phyloP scores from a whole-genome alignment of 805 yeast genomes.

The Monosporozyma aerobia region DNA sequence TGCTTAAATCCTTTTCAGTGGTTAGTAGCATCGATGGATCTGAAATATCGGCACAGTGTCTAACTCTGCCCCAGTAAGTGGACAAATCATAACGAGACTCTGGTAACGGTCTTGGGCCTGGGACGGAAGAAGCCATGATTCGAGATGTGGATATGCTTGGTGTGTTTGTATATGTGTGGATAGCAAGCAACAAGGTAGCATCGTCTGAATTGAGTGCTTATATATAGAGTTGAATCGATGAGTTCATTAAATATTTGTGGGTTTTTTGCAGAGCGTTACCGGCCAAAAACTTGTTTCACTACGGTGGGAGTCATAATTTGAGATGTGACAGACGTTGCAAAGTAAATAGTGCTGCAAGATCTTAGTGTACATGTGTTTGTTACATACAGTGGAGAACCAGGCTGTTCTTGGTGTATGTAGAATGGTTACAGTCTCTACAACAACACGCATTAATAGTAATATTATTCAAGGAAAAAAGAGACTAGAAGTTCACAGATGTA shows the following conservation, averaged over 20 bases:
- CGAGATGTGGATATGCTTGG: background rate
- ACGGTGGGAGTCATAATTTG: background rate
- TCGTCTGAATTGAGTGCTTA: background rate
- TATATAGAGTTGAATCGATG: background rate
- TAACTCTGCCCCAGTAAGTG: conserved; percentile 89
- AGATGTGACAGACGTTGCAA: background rate
- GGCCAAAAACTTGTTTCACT: background rate
- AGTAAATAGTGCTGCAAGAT: too few species aligned
- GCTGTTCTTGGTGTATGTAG: too few species aligned
- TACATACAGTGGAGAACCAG: too few species aligned
- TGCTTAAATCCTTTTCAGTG: conserved; percentile 50
- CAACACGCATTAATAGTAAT: background rate
- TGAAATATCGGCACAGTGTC: conserved; percentile 86
- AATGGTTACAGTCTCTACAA: too few species aligned
- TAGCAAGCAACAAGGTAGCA: background rate
- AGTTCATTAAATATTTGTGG: background rate
- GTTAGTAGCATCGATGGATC: conserved; percentile 86
- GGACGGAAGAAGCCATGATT: conserved; percentile 77
- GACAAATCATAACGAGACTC: conserved; percentile 68
- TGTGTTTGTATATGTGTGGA: background rate
- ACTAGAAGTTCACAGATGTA: too few species aligned
- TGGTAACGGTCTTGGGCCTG: conserved; percentile 76
- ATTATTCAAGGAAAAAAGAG: background rate
- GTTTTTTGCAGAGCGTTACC: background rate
- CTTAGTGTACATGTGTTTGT: too few species aligned